Evolutionary conservation across 1,284 basidiomycete species (phyloP).

Genomic region (Neotropicomus parvogracilis): DNA sequence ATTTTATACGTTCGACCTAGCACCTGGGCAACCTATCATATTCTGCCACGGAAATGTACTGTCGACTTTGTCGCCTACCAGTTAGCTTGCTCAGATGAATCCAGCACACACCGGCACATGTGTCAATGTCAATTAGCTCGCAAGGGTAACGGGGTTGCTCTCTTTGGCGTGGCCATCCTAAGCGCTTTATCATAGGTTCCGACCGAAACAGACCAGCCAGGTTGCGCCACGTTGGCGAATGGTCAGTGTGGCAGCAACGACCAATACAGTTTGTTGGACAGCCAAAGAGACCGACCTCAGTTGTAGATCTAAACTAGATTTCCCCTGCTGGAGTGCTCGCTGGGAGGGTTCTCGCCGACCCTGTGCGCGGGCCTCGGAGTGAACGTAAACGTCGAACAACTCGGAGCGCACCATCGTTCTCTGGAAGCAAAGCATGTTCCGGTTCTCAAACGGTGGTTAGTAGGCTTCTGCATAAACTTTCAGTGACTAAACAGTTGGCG

Average conservation of each 20-base stretch:
- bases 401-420: too few relatives aligned
- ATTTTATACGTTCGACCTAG: constrained; percentile 10
- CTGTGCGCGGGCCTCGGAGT: too few relatives aligned
- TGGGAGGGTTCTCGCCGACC: too few relatives aligned
- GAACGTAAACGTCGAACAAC: too few relatives aligned
- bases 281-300: constrained; percentile 94
- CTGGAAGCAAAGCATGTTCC: too few relatives aligned
- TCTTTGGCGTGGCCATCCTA: background rate
- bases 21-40: background rate
- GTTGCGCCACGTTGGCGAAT: constrained; percentile 84
- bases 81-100: background rate
- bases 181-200: background rate
- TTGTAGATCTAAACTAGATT: too few relatives aligned
- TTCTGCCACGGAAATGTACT: background rate
- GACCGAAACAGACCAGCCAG: constrained; percentile 46
- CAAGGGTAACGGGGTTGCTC: background rate
- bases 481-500: too few relatives aligned
- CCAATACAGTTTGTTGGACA: constrained; percentile 68
- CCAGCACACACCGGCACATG: background rate
- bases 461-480: too few relatives aligned
- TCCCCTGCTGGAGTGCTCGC: constrained; percentile 30
- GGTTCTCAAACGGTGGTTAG: too few relatives aligned
- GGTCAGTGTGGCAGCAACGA: constrained; percentile 93
- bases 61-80: background rate
- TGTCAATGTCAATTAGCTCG: background rate